Percentiles rank a stretch among this genome's conserved stretches.
Conservation (phyloP, 2,329 filamentous ascomycete species). For the Huntiella savannae region DNA sequence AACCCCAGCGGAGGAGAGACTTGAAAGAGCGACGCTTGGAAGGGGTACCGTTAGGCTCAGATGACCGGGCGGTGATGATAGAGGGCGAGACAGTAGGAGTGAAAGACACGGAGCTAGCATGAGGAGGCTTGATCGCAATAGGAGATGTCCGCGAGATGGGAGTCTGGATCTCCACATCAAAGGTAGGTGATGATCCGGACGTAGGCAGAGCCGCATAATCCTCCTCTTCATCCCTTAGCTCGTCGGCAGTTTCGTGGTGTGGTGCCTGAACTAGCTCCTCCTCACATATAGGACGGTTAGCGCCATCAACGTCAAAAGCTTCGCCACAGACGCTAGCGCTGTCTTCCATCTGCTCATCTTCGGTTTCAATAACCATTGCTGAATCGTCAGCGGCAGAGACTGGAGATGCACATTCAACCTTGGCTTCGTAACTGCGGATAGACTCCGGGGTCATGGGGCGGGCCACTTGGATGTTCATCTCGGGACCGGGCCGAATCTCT, state of each 20-base stretch:
- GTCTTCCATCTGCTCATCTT: background rate
- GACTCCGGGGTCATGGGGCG: constrained; percentile 3
- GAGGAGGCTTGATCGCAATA: background rate
- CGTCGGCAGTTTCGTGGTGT: too few relatives aligned
- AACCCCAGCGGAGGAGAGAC: constrained; percentile 12
- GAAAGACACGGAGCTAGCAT: constrained; percentile 11
- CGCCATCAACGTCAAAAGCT: background rate
- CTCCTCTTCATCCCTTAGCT: too few relatives aligned
- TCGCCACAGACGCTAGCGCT: background rate
- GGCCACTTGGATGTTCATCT: background rate
- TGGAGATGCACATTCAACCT: background rate
- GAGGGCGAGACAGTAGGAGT: constrained; percentile 10
- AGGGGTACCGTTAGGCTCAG: constrained; percentile 3
- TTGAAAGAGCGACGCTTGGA: constrained; percentile 7
- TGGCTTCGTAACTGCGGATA: constrained; percentile 1
- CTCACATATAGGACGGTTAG: background rate
- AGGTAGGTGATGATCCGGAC: too few relatives aligned
- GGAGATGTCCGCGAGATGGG: background rate
- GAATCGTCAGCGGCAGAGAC: background rate
- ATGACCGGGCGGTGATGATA: constrained; percentile 1
- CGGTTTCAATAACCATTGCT: background rate
- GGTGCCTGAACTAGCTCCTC: background rate
- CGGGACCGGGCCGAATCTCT: background rate
- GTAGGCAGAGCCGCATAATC: too few relatives aligned
- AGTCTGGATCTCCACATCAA: too few relatives aligned